phyloP scores from a whole-genome alignment of 805 yeast genomes.

The Wickerhamomyces silvicola region DNA sequence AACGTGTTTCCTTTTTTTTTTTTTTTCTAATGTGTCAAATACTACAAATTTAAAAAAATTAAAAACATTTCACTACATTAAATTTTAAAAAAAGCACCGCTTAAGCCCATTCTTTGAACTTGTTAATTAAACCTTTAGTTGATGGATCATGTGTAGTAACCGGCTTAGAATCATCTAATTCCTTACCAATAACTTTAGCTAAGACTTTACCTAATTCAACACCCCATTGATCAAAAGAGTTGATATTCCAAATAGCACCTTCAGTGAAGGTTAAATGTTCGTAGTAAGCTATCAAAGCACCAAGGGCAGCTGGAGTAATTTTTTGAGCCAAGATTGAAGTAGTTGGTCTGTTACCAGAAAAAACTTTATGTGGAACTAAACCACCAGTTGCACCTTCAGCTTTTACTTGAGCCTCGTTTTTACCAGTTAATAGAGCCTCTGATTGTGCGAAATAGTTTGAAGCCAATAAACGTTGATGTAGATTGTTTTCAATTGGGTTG shows the following conservation, averaged over 20 bases:
- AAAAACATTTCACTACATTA: not conserved
- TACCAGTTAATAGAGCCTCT: constrained; percentile 96
- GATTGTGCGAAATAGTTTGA: constrained; percentile 98
- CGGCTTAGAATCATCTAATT: constrained; percentile 57
- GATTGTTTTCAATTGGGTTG: constrained; percentile 90
- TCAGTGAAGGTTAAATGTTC: constrained; percentile 96
- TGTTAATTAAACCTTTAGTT: constrained; percentile 89
- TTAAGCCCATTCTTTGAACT: constrained; percentile 76
- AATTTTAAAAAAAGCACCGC: not conserved
- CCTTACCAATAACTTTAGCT: constrained; percentile 92
- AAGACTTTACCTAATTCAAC: constrained; percentile 97
- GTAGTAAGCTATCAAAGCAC: constrained; percentile 95
- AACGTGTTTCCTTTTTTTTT: no score
- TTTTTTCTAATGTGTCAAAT: not conserved
- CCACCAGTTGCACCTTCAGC: constrained; percentile 85
- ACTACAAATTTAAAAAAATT: not conserved
- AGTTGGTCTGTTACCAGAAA: constrained; percentile 98
- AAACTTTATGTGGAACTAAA: constrained; percentile 90
- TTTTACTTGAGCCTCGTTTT: constrained; percentile 74
- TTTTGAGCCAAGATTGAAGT: constrained; percentile 93
- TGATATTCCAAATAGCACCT: constrained; percentile 99
- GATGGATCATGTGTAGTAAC: constrained; percentile 79
- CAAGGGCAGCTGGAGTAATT: constrained; percentile 94
- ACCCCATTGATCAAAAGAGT: constrained; percentile 99
- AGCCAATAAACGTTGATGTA: constrained; percentile 98